Evolutionary conservation across 768 basidiomycete genomes (phyloP).

Genomic region (Auriscalpium microsporum): DNA sequence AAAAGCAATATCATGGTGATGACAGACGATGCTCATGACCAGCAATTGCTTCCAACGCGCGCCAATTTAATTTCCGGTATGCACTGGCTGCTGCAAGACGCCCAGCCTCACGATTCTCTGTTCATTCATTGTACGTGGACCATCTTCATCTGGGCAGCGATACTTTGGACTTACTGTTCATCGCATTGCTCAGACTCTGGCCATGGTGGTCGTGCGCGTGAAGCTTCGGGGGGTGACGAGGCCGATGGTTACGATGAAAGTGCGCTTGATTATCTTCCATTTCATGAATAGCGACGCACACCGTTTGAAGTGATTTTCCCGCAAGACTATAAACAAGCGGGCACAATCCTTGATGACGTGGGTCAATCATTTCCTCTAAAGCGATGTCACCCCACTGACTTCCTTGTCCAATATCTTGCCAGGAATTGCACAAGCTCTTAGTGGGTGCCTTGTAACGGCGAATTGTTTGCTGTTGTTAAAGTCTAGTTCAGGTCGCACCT

Average conservation of each 20-base stretch:
- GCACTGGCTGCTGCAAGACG: conserved; percentile 42
- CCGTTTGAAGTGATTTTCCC: conserved; percentile 34
- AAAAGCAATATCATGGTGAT: conserved; percentile 41
- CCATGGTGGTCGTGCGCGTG: conserved; percentile 37
- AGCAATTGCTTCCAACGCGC: conserved; percentile 33
- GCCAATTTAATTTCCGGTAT: conserved; percentile 42
- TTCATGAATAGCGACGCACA: neutral
- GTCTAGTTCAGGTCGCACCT: conserved; percentile 21
- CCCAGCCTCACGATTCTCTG: conserved; percentile 36
- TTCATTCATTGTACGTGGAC: conserved; percentile 29
- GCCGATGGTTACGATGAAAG: conserved; percentile 31
- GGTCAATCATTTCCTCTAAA: conserved; percentile 11
- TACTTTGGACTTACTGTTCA: neutral
- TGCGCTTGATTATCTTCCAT: neutral
- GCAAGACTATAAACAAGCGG: conserved; percentile 34
- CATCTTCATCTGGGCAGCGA: neutral
- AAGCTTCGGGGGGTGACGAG: conserved; percentile 33
- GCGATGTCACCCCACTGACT: too few relatives aligned
- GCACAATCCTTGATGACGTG: conserved; percentile 43
- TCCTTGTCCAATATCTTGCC: neutral
- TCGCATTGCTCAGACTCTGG: conserved; percentile 27
- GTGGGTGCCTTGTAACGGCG: neutral
- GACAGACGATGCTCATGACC: conserved; percentile 32
- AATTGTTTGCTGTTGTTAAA: neutral
- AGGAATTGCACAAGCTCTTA: conserved; percentile 12